Base-by-base conservation (phyloP, 345 rosid species). In the Citrus sp. region DNA sequence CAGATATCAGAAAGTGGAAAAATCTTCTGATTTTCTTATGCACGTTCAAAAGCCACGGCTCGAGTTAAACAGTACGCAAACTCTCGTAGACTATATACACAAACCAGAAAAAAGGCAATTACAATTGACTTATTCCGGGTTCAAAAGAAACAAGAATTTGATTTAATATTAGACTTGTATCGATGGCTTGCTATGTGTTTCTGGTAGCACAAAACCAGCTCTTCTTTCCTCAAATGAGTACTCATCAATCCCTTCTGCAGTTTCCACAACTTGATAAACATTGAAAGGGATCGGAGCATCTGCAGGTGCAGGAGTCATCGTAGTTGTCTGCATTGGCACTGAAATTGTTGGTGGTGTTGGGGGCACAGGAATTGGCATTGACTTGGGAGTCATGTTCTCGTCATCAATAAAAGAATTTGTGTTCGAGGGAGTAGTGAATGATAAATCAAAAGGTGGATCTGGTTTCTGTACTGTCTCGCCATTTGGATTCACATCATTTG, bases 221-320 rank as follows among this genome's bases (percentile, higher is more conserved):
- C 98, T 89, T 85, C 86, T 84, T 87, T 96, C 99, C 85, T 96
- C 97, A 21, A 94, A 96, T 6, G 98, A 94, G 78, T 91, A 92
- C 70, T 94, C 99, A 14, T 94, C 99, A 14, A 87, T 83, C 49
- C 86, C 92, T 80, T 85, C 90, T 18, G 73, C 77, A 7, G 61
- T 67, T 37, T 83, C 91, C 58, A 85, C 85, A 73, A 74, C 82
- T 56, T 81, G 73, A 64, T 85, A 78, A 14, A 76, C 72, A 60
- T 62, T 66, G 58, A 74, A 79, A 37, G 88, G 77, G 21, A 83
- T 58, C 10, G 77, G 77, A 30, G 70, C 69, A 25, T 67, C 37
- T 2, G 78, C 75, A 13, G 87, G 88, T 21, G 89, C 94, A 22
- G 99, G 96, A 18, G 94, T 87, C 63, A 0, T 51, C 2, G 22